Evolutionary conservation across 192 early-diverging fungal genomes (phyloP).

Genomic region (Backusella tarrabulga): DNA sequence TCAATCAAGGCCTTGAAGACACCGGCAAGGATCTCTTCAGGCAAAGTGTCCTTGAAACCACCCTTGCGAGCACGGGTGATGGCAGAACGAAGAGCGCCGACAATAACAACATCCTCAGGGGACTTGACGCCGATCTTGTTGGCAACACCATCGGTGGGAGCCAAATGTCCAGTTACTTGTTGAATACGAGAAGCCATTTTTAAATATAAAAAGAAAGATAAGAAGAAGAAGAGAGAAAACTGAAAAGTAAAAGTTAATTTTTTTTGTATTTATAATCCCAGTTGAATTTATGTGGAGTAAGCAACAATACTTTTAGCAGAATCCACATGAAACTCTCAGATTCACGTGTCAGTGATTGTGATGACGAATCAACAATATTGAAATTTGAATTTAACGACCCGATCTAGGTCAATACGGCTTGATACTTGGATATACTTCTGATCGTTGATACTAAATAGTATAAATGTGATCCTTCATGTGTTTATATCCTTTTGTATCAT

Average conservation of each 20-base stretch:
- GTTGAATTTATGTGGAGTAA: constrained; percentile 9
- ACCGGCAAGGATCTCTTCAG: constrained; percentile 67
- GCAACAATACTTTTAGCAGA: not conserved
- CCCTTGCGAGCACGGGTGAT: constrained; percentile 91
- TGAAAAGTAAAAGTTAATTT: not conserved
- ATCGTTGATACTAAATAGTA: no score
- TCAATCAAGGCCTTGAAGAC: constrained; percentile 76
- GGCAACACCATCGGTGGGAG: constrained; percentile 40
- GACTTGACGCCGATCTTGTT: constrained; percentile 69
- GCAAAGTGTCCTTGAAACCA: constrained; percentile 88
- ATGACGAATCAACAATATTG: constrained; percentile 2
- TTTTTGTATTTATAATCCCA: not conserved
- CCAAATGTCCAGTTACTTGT: constrained; percentile 53
- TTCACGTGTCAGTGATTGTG: constrained; percentile 1
- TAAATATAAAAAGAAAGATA: not conserved
- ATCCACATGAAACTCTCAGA: constrained; percentile 6
- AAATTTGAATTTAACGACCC: not conserved
- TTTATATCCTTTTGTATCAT: no score
- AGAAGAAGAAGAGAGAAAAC: not conserved
- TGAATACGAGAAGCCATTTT: constrained; percentile 54
- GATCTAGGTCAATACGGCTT: not conserved
- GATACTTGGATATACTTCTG: not conserved
- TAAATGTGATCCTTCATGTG: no score
- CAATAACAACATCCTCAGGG: constrained; percentile 92
- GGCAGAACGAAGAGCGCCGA: constrained; percentile 84